Evolutionary conservation across 345 rosid genomes (phyloP).

Genomic region (Litchi chinensis): DNA sequence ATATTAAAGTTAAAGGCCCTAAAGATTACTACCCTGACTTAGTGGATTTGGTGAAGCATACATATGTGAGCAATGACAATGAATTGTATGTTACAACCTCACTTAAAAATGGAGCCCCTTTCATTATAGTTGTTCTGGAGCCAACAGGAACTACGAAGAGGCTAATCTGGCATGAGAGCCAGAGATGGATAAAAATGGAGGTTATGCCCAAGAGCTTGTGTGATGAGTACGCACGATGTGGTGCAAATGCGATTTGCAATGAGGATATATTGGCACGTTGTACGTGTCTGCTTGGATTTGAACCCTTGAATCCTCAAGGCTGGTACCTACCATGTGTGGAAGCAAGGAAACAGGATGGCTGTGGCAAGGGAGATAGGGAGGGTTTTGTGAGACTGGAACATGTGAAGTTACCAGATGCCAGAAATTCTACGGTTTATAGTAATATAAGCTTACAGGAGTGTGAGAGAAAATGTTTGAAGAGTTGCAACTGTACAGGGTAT

Average conservation of each 20-base stretch:
- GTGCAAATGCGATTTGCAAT: slow-evolving; percentile 20
- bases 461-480: slow-evolving; percentile 3
- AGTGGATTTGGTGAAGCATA: not conserved
- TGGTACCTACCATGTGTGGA: not conserved
- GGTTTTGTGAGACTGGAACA: not conserved
- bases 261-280: not conserved
- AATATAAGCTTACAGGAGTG: slow-evolving; percentile 4
- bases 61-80: not conserved
- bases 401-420: slow-evolving; percentile 3
- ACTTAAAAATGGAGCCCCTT: too few species aligned
- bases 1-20: not conserved
- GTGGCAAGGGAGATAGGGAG: not conserved
- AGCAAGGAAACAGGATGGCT: not conserved
- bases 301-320: not conserved
- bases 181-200: slow-evolving; percentile 11
- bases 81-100: too few species aligned
- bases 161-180: slow-evolving; percentile 15
- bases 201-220: slow-evolving; percentile 19
- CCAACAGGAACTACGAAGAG: too few species aligned
- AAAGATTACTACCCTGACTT: not conserved
- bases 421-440: not conserved
- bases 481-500: slow-evolving; percentile 9
- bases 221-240: slow-evolving; percentile 24
- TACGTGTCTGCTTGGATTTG: slow-evolving; percentile 24
- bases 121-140: too few species aligned